Base-by-base conservation (phyloP, 2,329 filamentous ascomycete species). In the Chaetomium sp. region DNA sequence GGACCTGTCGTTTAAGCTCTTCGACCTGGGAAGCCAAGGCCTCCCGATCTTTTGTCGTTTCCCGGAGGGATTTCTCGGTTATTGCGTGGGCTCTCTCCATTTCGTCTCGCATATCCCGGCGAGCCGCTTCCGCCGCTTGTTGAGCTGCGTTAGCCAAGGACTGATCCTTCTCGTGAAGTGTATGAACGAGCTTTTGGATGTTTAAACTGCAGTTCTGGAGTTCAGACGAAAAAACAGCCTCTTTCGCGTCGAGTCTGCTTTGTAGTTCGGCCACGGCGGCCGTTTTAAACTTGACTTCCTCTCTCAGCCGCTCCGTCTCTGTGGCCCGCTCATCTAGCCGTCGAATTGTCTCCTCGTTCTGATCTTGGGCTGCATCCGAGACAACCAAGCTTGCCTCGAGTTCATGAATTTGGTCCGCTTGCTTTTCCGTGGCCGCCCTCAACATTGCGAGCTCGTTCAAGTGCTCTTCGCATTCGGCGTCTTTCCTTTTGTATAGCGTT, bases 91-190 rank as follows among this genome's bases (percentile, higher is more conserved):
- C 63, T 12, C 63, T 66, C 23, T 71, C 68, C 45, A 76, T 67
- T 21, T 70, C 72, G n/a, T 63, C 56, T n/a, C 73, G 70, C n/a
- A 75, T 74, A 64, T 78, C 72, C 9, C 62, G 67, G 1, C 74
- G 73, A 25, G 75, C 76, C 16, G 68, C 65, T 33, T 75, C 67
- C 1, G 73, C 62, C 16, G 76, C 74, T 33, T 72, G 62, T 1
- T 75, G 67, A 25, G 62, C 62, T 7, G 53, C 62, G 16, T 16
- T 25, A 12, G 23, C 63, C 67, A 65, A 21, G n/a, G 64, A 35
- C 54, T 60, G 38, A 21, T 75, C 60, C 62, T 63, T 64, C 13
- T 71, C 64, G 10, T 69, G 55, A 9, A 74, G n/a, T 25, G 65
- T 23, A 13, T 67, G 64, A 6, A 60, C 67, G 19, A 74, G 63